phyloP scores from a whole-genome alignment of 768 basidiomycete genomes.

The Obba rivulosa region DNA sequence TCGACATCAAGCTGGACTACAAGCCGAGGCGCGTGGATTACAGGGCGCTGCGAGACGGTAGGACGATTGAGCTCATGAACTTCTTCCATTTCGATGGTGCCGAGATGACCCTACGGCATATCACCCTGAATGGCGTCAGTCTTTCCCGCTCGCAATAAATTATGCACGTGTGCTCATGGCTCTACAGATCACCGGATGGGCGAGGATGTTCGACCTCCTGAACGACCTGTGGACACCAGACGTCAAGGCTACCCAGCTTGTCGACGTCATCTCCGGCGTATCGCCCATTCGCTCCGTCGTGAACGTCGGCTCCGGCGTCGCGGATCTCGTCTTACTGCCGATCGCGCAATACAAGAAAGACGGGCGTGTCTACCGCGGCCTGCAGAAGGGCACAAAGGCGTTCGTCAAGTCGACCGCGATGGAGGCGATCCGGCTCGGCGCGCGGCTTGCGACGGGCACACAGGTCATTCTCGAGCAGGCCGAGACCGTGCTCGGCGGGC shows the following conservation, averaged over 20 bases:
- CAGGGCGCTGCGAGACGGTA: slow-evolving; percentile 81
- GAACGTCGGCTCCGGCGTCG: slow-evolving; percentile 95
- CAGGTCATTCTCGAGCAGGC: slow-evolving; percentile 97
- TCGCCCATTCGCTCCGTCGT: slow-evolving; percentile 95
- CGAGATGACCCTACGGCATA: slow-evolving; percentile 94
- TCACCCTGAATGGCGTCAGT: slow-evolving; percentile 86
- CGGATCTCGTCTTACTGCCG: slow-evolving; percentile 91
- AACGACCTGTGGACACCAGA: slow-evolving; percentile 99
- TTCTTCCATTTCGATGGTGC: slow-evolving; percentile 99
- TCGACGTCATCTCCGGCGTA: slow-evolving; percentile 95
- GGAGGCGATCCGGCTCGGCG: slow-evolving; percentile 93
- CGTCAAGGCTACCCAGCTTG: slow-evolving; percentile 96
- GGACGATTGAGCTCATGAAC: slow-evolving; percentile 97
- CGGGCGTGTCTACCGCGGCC: slow-evolving; percentile 82
- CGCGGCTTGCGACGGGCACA: slow-evolving; percentile 91
- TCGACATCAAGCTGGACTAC: slow-evolving; percentile 95
- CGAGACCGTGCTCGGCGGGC: slow-evolving; percentile 82
- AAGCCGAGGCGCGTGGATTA: slow-evolving; percentile 98
- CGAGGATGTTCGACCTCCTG: slow-evolving; percentile 81
- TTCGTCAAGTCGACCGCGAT: slow-evolving; percentile 94
- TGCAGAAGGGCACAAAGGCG: slow-evolving; percentile 90
- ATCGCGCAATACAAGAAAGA: slow-evolving; percentile 98
- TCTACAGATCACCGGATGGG: slow-evolving; percentile 85
- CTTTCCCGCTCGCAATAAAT: background rate
- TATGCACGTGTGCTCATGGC: slow-evolving; percentile 1